Evolutionary conservation across 2,329 filamentous ascomycete genomes (phyloP), one percentile per base, ranked within the genome.

Genomic region (Stenocarpella maydis): DNA sequence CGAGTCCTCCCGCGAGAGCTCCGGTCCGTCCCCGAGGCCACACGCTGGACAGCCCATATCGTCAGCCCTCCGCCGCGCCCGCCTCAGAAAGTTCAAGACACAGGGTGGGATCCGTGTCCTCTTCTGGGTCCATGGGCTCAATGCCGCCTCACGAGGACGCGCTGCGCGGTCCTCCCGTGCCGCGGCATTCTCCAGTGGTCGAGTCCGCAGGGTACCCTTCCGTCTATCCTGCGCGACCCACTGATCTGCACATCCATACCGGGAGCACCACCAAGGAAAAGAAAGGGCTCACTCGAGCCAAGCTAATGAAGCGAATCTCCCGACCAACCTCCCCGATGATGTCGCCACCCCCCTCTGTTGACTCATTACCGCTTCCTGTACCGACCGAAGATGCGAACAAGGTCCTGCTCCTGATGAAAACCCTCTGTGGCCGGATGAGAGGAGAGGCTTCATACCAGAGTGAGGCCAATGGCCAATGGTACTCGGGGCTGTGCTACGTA

Each of bases 401-500:
- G 76, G 86, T 95, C 31, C 82, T 94, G 66, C 85, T 89, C 74
- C 81, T 96, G 70, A 95, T 96, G 92, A 92, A 90, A 78, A 90
- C 87, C 28, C 82, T 94, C 8, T 92, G 91, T 75, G 93, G 93
- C 34, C 87, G 90, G 73, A 96, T 95, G 92, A 90, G 90, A 74
- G 93, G 93, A 68, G 89, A 91, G 73, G 84, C 94, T 37, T 90
- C 93, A 72, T 95, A 93, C 76, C 88, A 91, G 74, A 84, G 84
- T 52, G 88, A 89, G 45, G 83, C 85, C 17, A 82, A 83, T 28
- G 88, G 86, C 19, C 83, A 86, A 1, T 96, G 93, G 93, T 85
- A 86, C 69, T 80, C 84, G 41, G 92, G 92, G n/a, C 87, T 91
- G 71, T 92, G 91, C 76, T 93, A 90, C 76, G 93, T 96, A 71